These are phyloP conservation scores for Passiflora organensis DNA, from an alignment of 345 rosid species.

Conservation along the genomic window DNA sequence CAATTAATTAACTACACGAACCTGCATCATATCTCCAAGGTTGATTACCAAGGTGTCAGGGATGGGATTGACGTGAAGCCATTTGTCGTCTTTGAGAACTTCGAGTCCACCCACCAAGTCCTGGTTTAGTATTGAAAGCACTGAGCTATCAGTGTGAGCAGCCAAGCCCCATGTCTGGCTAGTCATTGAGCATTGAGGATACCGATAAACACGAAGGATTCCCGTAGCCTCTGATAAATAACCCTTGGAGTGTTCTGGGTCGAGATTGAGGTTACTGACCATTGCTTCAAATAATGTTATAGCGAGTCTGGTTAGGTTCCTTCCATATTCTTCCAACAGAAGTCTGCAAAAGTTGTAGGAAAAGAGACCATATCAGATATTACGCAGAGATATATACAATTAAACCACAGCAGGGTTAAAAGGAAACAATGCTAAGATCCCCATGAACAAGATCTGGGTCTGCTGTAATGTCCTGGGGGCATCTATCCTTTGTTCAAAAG, in stretches of 20 bases:
- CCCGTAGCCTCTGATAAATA: slow-evolving; percentile 54
- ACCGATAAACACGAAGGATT: slow-evolving; percentile 52
- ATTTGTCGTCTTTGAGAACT: slow-evolving; percentile 47
- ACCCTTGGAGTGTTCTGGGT: slow-evolving; percentile 18
- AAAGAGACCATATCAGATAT: background rate
- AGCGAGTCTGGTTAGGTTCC: slow-evolving; percentile 47
- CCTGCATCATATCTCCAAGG: slow-evolving; percentile 88
- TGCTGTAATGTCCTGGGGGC: too few species aligned
- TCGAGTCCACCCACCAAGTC: slow-evolving; percentile 68
- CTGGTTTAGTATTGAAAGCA: slow-evolving; percentile 55
- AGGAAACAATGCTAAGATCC: too few species aligned
- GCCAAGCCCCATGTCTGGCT: slow-evolving; percentile 43
- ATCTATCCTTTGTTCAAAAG: too few species aligned
- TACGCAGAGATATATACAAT: background rate
- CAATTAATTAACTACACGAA: too few species aligned
- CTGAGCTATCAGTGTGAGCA: slow-evolving; percentile 76
- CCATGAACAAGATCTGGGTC: too few species aligned
- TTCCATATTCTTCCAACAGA: slow-evolving; percentile 62
- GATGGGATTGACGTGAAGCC: slow-evolving; percentile 49
- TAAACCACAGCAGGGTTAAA: too few species aligned
- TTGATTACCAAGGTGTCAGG: slow-evolving; percentile 50
- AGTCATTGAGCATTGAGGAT: slow-evolving; percentile 27
- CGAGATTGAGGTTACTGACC: slow-evolving; percentile 39
- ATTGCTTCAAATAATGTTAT: slow-evolving; percentile 43
- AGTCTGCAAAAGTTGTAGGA: slow-evolving; percentile 19